Evolutionary conservation across 495 filamentous ascomycete genomes (phyloP).

Genomic region (Daldinia loculata): DNA sequence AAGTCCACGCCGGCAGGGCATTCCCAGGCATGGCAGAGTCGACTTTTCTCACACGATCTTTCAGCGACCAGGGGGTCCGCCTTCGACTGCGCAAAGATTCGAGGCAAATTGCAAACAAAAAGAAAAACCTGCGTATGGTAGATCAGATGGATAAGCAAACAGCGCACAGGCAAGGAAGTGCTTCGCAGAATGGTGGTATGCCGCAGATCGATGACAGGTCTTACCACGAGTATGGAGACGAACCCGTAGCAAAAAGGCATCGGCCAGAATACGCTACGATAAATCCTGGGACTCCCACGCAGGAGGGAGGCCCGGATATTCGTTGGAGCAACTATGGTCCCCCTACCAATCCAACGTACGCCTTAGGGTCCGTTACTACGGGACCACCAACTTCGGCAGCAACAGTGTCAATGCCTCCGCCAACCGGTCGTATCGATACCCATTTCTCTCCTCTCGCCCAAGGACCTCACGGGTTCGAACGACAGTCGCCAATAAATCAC

Average conservation of each 20-base stretch:
- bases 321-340: slow-evolving; percentile 42
- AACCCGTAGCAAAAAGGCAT: slow-evolving; percentile 44
- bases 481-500: slow-evolving; percentile 45
- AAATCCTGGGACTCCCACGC: slow-evolving; percentile 35
- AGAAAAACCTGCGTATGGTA: slow-evolving; percentile 48
- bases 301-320: slow-evolving; percentile 42
- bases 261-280: slow-evolving; percentile 41
- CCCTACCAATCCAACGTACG: slow-evolving; percentile 33
- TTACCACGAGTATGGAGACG: slow-evolving; percentile 44
- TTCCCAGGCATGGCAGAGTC: slow-evolving; percentile 91
- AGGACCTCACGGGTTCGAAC: slow-evolving; percentile 41
- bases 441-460: slow-evolving; percentile 44
- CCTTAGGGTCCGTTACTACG: slow-evolving; percentile 43
- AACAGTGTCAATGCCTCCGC: slow-evolving; percentile 46
- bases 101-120: slow-evolving; percentile 54
- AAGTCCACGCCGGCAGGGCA: slow-evolving; percentile 77
- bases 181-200: slow-evolving; percentile 40
- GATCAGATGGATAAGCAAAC: slow-evolving; percentile 42
- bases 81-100: slow-evolving; percentile 87
- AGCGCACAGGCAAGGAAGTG: slow-evolving; percentile 30
- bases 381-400: slow-evolving; percentile 42
- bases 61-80: slow-evolving; percentile 94
- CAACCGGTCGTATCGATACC: slow-evolving; percentile 44
- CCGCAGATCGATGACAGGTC: slow-evolving; percentile 41
- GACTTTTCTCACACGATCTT: slow-evolving; percentile 88